Base-by-base conservation (phyloP, 139 green algal genomes). In the Coelastrella sp. region DNA sequence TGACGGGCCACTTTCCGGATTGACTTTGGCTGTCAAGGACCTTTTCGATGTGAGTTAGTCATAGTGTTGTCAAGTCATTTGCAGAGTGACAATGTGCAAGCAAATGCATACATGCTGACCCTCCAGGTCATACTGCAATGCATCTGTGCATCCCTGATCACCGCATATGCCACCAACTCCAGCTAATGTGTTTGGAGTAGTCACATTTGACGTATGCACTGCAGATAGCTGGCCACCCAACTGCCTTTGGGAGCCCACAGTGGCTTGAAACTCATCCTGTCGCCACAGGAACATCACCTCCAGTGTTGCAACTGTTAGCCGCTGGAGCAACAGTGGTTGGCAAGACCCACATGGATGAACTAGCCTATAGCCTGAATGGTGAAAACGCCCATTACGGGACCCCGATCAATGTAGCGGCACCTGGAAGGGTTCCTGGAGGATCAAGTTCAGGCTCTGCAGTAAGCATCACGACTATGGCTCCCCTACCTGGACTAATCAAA, bases 311-410 rank as follows among this genome's bases (percentile, higher is more conserved):
- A 3, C 77, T 98, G 72, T 77, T 99, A 23, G 80, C 90, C 17
- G 94, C 94, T 0, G 96, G 96, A 25, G 66, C 66, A 32, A 50
- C 66, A 48, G 35, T 94, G 7, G 45, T 92, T 7, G 95, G 96
- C 37, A 98, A 94, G 74, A 96, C 94, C 3, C 91, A 98, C 84
- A 97, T 99, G 96, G 96, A 98, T 81, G 96, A 99, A 90, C 85
- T 99, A 77, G 96, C 95, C 2, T 96, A 94, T 86, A 91, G 85
- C 45, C 57, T 93, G 5, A 90, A 91, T 48, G 91, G 96, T 0
- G 91, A 98, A 73, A 98, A 98, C 64, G 64, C 85, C 13, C 96
- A 98, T 84, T 98, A 98, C 79, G 96, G 97, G 45, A 96, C 94
- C 2, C 96, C 96, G 2, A 30, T 73, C 76, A 99, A 99, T 84